These are phyloP conservation scores for Vicia faba DNA, from an alignment of 306 rosid genomes.

Conservation along the genomic window DNA sequence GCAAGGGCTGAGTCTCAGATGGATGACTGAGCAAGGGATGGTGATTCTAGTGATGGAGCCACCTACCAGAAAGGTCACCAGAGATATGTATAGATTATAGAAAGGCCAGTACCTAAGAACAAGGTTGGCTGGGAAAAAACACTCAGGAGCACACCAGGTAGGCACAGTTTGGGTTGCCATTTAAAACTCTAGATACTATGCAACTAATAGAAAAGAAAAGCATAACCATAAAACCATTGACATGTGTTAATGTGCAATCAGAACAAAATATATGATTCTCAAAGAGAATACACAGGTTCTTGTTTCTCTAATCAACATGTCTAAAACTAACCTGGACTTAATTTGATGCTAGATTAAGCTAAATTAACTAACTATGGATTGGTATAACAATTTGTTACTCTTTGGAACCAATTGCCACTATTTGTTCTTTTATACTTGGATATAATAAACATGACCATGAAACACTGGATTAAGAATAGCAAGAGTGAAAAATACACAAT, in stretches of 20 bases:
- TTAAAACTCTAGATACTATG: slow-evolving; percentile 13
- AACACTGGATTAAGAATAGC: slow-evolving; percentile 8
- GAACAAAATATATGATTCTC: neutral
- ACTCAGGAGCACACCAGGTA: neutral
- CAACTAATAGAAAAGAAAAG: slow-evolving; percentile 4
- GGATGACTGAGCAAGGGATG: neutral
- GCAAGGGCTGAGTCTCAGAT: neutral
- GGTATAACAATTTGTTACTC: neutral
- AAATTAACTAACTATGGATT: neutral
- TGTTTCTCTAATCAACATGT: slow-evolving; percentile 8
- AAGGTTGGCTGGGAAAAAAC: neutral
- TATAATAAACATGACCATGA: slow-evolving; percentile 16
- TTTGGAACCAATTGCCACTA: slow-evolving; percentile 11
- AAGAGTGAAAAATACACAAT: slow-evolving; percentile 16
- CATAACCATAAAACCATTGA: neutral
- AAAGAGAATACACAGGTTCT: neutral
- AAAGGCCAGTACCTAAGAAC: neutral
- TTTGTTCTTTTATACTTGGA: slow-evolving; percentile 1
- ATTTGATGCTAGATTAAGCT: neutral
- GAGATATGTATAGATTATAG: neutral
- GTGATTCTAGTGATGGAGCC: neutral
- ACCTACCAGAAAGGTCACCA: neutral
- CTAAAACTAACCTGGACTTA: slow-evolving; percentile 2
- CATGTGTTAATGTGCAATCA: neutral
- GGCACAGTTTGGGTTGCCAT: neutral